These are phyloP conservation scores for Cercospora sojina DNA, from an alignment of 2,329 filamentous ascomycete genomes.

Conservation along the genomic window DNA sequence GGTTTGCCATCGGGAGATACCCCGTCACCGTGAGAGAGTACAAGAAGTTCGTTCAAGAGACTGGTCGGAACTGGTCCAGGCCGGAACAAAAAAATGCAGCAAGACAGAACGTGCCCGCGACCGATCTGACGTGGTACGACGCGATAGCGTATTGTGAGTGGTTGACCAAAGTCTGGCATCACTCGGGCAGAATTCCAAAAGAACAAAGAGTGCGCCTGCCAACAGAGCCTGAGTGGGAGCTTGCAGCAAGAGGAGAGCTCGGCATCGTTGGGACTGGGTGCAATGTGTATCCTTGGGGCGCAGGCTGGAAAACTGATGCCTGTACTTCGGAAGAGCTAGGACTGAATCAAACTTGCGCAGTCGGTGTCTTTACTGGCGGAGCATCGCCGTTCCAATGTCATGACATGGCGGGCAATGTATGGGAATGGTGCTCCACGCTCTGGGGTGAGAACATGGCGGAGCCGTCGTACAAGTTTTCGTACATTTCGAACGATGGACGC, in stretches of 20 bases:
- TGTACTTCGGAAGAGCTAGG: conserved; percentile 5
- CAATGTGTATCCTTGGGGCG: background rate
- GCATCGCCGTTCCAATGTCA: conserved; percentile 1
- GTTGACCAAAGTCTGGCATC: background rate
- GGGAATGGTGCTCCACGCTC: conserved; percentile 16
- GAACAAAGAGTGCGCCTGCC: conserved; percentile 4
- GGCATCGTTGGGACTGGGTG: background rate
- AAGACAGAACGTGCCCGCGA: conserved; percentile 6
- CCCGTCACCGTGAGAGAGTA: conserved; percentile 4
- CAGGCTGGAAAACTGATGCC: background rate
- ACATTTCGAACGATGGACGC: background rate
- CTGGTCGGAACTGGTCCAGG: conserved; percentile 1
- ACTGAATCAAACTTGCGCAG: background rate
- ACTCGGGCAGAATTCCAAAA: background rate
- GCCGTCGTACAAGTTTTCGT: background rate
- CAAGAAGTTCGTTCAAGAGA: background rate
- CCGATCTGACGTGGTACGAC: conserved; percentile 8
- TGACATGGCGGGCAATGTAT: conserved; percentile 16
- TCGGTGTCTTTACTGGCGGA: conserved; percentile 8
- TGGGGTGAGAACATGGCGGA: conserved; percentile 12
- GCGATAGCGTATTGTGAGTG: background rate
- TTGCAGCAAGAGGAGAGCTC: conserved; percentile 2
- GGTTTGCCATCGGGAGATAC: background rate
- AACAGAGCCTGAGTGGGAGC: conserved; percentile 14
- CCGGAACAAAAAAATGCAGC: background rate